Evolutionary conservation across 176 grass and related monocot species (phyloP).

Genomic region (Pontederia crassipes): DNA sequence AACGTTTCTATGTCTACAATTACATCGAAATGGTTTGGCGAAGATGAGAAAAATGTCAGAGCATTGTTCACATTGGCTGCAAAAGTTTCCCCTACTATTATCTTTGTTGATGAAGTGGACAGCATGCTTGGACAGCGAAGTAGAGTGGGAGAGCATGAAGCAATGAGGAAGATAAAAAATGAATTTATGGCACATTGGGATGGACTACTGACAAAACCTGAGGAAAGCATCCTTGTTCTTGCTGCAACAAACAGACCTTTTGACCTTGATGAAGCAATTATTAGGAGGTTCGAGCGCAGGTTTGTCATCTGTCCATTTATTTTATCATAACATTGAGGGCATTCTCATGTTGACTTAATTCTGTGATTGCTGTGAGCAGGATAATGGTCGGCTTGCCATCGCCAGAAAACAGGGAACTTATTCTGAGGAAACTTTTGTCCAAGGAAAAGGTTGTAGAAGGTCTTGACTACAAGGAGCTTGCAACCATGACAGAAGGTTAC

Average conservation of each 20-base stretch:
- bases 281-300: constrained; percentile 80
- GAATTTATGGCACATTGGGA: constrained; percentile 89
- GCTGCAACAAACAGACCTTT: constrained; percentile 70
- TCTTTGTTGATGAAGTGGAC: constrained; percentile 76
- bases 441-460: constrained; percentile 62
- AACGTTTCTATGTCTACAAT: constrained; percentile 85
- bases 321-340: not conserved
- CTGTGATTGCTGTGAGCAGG: constrained; percentile 26
- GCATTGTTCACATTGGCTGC: constrained; percentile 70
- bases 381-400: constrained; percentile 93
- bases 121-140: constrained; percentile 81
- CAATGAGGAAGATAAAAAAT: constrained; percentile 87
- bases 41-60: constrained; percentile 79
- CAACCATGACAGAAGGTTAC: constrained; percentile 81
- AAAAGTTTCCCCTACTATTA: constrained; percentile 69
- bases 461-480: constrained; percentile 75
- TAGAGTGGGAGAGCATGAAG: constrained; percentile 71
- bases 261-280: constrained; percentile 80
- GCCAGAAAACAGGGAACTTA: constrained; percentile 56
- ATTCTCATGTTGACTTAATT: not conserved
- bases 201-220: constrained; percentile 50
- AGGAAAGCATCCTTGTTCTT: constrained; percentile 70
- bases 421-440: constrained; percentile 62
- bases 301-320: constrained; percentile 18
- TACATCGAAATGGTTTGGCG: constrained; percentile 79